Base-by-base conservation (phyloP, 1,139 yeast genomes). In the Nakaseomyces uthaithaninus region DNA sequence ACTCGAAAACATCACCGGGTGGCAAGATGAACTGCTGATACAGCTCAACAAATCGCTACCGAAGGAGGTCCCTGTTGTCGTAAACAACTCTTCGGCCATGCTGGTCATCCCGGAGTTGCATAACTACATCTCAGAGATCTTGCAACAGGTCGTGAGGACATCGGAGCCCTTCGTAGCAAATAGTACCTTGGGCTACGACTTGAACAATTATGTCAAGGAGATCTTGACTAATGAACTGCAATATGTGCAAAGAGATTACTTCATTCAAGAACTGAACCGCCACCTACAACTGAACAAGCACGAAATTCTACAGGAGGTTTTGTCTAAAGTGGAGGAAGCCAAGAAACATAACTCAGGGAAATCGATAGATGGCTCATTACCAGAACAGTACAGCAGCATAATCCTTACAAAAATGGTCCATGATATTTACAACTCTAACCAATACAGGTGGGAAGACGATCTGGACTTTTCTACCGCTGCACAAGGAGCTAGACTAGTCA, bases 371-470 rank as follows among this genome's bases (percentile, higher is more conserved):
- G 26, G 23, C 36, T 34, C 24, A 38, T 37, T 27, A 19, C 44
- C 49, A 5, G 51, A 50, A 34, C 54, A 54, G 33, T 51, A 51
- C 42, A 54, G 61, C 6, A 49, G 50, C 4, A 47, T 53, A 5
- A 40, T 57, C 14, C 44, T 57, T 36, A 55, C 51, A 37, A 55
- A 50, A 41, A 40, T 57, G 33, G 49, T 57, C 11, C 49, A 52
- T 33, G 49, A 52, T 27, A 55, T 59, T 12, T 57, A 59, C 45
- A 55, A 59, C 39, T 42, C 54, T 3, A 57, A 59, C 33, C 54
- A 51, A 26, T 57, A 55, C 31, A 61, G 56, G 42, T 54, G 60
- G 60, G 59, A 57, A 33, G 51, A 53, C 27, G 62, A 59, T 42
- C 39, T 59, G 28, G 59, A 59, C 45, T 57, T 55, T 37, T 60